Conservation (phyloP, 2,329 filamentous ascomycete genomes). For the Huntiella savannae region DNA sequence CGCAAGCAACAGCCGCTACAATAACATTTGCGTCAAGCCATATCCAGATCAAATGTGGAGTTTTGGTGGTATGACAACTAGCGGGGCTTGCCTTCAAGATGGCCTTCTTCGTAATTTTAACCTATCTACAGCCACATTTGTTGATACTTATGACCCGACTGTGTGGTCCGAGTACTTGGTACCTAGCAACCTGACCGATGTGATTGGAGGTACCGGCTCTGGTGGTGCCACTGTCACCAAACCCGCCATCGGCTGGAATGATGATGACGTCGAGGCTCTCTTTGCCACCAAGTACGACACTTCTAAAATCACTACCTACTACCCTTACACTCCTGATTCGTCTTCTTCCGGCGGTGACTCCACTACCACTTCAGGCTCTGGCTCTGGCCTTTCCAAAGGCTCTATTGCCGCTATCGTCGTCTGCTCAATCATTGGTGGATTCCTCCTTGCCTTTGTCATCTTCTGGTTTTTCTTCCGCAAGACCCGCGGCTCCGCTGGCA, state of each 20-base stretch:
- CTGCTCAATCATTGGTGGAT: slow-evolving; percentile 30
- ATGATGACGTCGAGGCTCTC: slow-evolving; percentile 28
- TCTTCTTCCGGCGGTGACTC: background rate
- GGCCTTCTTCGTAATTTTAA: slow-evolving; percentile 50
- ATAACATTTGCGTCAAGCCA: slow-evolving; percentile 55
- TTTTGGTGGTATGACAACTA: slow-evolving; percentile 44
- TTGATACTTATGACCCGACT: slow-evolving; percentile 47
- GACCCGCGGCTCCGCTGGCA: slow-evolving; percentile 25
- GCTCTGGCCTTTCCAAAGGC: slow-evolving; percentile 1
- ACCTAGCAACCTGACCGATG: slow-evolving; percentile 39
- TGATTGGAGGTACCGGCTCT: slow-evolving; percentile 46
- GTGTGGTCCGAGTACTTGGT: slow-evolving; percentile 49
- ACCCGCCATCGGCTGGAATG: slow-evolving; percentile 39
- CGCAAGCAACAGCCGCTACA: slow-evolving; percentile 39
- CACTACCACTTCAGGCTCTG: background rate
- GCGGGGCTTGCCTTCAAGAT: slow-evolving; percentile 28
- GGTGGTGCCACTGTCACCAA: slow-evolving; percentile 53
- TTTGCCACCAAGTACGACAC: slow-evolving; percentile 37
- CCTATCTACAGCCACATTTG: slow-evolving; percentile 49
- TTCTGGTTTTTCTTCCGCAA: slow-evolving; percentile 30
- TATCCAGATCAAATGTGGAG: slow-evolving; percentile 70
- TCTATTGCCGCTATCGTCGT: slow-evolving; percentile 39
- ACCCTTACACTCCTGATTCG: slow-evolving; percentile 30
- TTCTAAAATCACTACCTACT: slow-evolving; percentile 37
- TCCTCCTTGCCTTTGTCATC: slow-evolving; percentile 26